Percentiles rank a stretch among this genome's conserved stretches.
These are phyloP conservation scores for Chaetomiaceae sp. DNA, from an alignment of 2,329 filamentous ascomycete species.

Conservation along the genomic window DNA sequence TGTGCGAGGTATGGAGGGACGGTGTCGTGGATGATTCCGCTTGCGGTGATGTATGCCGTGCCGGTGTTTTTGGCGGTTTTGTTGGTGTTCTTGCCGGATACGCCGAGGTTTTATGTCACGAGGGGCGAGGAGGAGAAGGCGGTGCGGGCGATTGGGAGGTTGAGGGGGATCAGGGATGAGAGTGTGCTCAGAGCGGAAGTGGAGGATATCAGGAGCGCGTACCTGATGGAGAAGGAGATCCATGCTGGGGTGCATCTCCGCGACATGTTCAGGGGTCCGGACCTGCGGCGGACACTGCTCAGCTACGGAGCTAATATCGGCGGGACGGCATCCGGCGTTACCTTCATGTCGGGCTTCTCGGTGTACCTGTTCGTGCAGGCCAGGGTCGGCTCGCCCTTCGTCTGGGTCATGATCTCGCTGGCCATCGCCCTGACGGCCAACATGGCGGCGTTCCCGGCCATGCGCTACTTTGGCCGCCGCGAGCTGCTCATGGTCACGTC, in stretches of 20 bases:
- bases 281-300: slow-evolving; percentile 24
- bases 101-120: slow-evolving; percentile 23
- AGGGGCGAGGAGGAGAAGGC: slow-evolving; percentile 22
- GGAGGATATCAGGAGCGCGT: slow-evolving; percentile 22
- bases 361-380: slow-evolving; percentile 26
- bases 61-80: slow-evolving; percentile 34
- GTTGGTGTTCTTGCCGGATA: slow-evolving; percentile 37
- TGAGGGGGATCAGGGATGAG: slow-evolving; percentile 22
- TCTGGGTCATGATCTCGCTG: slow-evolving; percentile 26
- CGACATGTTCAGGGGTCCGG: slow-evolving; percentile 24
- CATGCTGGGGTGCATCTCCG: slow-evolving; percentile 20
- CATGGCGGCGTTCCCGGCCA: slow-evolving; percentile 24
- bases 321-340: slow-evolving; percentile 20
- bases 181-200: slow-evolving; percentile 20
- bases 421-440: slow-evolving; percentile 25
- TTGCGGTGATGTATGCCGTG: slow-evolving; percentile 36
- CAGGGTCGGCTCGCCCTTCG: slow-evolving; percentile 21
- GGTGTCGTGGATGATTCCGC: slow-evolving; percentile 36
- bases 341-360: slow-evolving; percentile 24
- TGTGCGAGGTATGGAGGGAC: slow-evolving; percentile 32
- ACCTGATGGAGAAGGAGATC: slow-evolving; percentile 20
- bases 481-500: slow-evolving; percentile 20
- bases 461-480: slow-evolving; percentile 21
- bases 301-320: slow-evolving; percentile 19
- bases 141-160: slow-evolving; percentile 17